phyloP scores from a whole-genome alignment of 1,284 basidiomycete genomes.

The Golubevia sp. region DNA sequence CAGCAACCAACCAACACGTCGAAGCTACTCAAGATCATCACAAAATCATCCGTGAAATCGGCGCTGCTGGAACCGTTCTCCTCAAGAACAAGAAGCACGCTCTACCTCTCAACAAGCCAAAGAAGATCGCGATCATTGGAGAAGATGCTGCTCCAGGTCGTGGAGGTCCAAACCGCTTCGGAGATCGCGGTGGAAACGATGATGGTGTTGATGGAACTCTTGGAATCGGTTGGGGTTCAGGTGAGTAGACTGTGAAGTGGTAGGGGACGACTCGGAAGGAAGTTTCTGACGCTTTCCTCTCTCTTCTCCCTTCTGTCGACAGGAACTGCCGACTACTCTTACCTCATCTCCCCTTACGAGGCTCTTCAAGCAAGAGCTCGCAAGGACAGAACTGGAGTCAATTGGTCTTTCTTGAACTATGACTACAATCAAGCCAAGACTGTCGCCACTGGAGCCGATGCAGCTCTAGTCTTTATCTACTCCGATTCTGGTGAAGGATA shows the following conservation, averaged over 20 bases:
- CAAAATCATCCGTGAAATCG: constrained; percentile 72
- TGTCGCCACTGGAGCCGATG: constrained; percentile 70
- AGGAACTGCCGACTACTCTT: constrained; percentile 66
- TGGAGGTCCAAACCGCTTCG: constrained; percentile 75
- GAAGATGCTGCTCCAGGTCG: constrained; percentile 72
- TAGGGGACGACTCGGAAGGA: too few relatives aligned
- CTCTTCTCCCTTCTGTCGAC: constrained; percentile 19
- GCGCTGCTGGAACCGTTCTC: constrained; percentile 74
- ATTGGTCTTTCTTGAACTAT: constrained; percentile 70
- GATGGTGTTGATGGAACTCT: constrained; percentile 68
- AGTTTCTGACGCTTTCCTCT: background rate
- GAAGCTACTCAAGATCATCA: constrained; percentile 77
- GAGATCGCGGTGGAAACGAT: constrained; percentile 66
- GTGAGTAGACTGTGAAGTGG: background rate
- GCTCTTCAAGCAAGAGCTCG: constrained; percentile 70
- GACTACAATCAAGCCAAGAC: constrained; percentile 67
- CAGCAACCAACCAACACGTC: constrained; percentile 67
- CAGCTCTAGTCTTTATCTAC: constrained; percentile 67
- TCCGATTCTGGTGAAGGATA: constrained; percentile 77
- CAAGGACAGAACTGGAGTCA: constrained; percentile 67
- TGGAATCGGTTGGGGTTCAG: constrained; percentile 76
- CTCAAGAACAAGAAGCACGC: constrained; percentile 71
- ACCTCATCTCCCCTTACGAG: constrained; percentile 67
- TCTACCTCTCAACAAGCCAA: constrained; percentile 70
- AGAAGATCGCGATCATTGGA: constrained; percentile 66